phyloP scores from a whole-genome alignment of 2,329 filamentous ascomycete genomes.

The Cryphonectria japonica region DNA sequence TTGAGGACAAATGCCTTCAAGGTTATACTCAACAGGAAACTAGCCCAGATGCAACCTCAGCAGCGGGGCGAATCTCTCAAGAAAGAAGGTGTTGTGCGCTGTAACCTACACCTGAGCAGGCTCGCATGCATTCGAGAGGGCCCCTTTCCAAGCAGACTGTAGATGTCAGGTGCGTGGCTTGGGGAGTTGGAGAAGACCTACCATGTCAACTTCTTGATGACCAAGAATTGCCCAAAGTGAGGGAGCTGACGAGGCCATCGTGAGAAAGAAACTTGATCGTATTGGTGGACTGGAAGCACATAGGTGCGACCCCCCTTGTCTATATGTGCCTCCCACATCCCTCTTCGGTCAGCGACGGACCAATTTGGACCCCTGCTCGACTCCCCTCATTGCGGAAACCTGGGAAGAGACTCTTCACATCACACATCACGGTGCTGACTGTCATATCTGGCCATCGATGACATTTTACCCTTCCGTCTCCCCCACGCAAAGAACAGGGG shows the following conservation, averaged over 20 bases:
- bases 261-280: background rate
- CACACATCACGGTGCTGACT: background rate
- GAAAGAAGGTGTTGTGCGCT: slow-evolving; percentile 7
- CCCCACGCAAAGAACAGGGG: background rate
- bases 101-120: background rate
- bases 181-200: background rate
- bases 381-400: background rate
- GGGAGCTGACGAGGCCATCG: slow-evolving; percentile 9
- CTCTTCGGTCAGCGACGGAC: slow-evolving; percentile 19
- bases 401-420: background rate
- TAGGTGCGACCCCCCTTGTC: background rate
- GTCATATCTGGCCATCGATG: background rate
- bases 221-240: background rate
- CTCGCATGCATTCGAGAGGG: background rate
- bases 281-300: slow-evolving; percentile 11
- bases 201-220: background rate
- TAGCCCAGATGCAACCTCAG: background rate
- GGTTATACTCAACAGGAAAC: background rate
- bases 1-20: background rate
- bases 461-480: too few relatives aligned
- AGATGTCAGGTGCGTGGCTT: background rate
- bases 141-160: background rate
- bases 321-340: slow-evolving; percentile 11
- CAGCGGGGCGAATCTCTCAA: background rate
- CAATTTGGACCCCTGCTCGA: slow-evolving; percentile 8